phyloP scores from a whole-genome alignment of 164 flowering plant species.

The Tetracentron sinense region DNA sequence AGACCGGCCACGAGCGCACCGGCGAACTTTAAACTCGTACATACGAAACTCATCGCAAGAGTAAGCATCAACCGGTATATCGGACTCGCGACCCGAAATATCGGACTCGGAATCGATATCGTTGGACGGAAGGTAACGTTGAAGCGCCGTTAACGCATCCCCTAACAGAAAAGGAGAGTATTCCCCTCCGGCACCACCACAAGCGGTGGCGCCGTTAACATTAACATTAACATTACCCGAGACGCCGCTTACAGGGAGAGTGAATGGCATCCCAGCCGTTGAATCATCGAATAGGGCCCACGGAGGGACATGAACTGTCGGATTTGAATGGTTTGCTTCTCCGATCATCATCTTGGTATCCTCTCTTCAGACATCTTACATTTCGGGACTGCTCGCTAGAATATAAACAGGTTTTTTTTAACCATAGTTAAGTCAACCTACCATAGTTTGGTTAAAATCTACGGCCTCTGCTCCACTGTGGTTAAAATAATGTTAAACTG shows the following conservation, averaged over 20 bases:
- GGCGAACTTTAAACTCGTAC: constrained; percentile 70
- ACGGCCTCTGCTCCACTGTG: constrained; percentile 12
- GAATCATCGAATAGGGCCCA: constrained; percentile 40
- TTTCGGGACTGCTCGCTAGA: not conserved
- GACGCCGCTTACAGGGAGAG: constrained; percentile 25
- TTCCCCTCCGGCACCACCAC: constrained; percentile 16
- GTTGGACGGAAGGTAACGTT: constrained; percentile 55
- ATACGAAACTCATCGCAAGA: constrained; percentile 73
- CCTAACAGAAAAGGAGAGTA: constrained; percentile 26
- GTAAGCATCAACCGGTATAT: constrained; percentile 45
- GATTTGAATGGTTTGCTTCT: constrained; percentile 34
- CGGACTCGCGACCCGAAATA: constrained; percentile 29
- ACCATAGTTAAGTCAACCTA: constrained; percentile 19
- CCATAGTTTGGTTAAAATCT: constrained; percentile 18
- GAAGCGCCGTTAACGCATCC: constrained; percentile 41
- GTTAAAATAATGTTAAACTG: constrained; percentile 25
- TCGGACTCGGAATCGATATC: constrained; percentile 37
- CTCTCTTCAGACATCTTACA: not conserved
- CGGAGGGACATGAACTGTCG: constrained; percentile 46
- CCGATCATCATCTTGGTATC: constrained; percentile 49
- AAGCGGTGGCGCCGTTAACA: constrained; percentile 4
- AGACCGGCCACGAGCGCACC: constrained; percentile 65
- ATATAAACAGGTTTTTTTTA: constrained; percentile 18
- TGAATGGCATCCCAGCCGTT: constrained; percentile 16
- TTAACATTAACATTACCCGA: constrained; percentile 12